These are phyloP conservation scores for Neoboletus magnificus DNA, from an alignment of 768 basidiomycete species.

Conservation along the genomic window DNA sequence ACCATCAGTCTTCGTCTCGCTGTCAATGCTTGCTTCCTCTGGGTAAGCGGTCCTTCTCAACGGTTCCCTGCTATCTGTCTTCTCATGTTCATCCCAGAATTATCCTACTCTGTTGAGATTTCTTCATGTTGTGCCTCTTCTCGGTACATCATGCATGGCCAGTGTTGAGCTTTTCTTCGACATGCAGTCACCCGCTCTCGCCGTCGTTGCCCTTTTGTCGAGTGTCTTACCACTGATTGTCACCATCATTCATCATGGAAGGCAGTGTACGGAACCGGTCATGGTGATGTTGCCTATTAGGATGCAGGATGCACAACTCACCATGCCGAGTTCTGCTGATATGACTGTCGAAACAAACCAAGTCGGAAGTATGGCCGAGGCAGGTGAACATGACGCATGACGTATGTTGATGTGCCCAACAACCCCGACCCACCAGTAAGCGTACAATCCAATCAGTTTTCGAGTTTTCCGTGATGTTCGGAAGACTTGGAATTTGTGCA, in stretches of 20 bases:
- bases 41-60: not conserved
- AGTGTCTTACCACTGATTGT: conserved; percentile 8
- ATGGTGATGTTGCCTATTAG: not conserved
- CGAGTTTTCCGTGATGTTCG: not conserved
- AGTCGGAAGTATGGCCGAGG: not conserved
- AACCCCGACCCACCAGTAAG: not conserved
- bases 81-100: not conserved
- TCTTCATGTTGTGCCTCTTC: conserved; percentile 12
- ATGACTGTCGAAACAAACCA: not conserved
- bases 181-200: conserved; percentile 6
- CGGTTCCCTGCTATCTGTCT: not conserved
- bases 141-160: conserved; percentile 14
- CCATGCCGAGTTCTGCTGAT: not conserved
- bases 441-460: no score
- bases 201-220: conserved; percentile 2
- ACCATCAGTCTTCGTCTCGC: conserved; percentile 16
- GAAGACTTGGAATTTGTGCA: not conserved
- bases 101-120: conserved; percentile 1
- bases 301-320: not conserved
- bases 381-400: no score
- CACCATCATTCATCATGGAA: not conserved
- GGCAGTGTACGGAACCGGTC: not conserved
- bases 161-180: conserved; percentile 3
- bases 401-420: not conserved
- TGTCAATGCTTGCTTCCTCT: conserved; percentile 1